Percentiles rank a stretch among this genome's conserved stretches.
phyloP scores from a whole-genome alignment of 192 early-diverging fungal species.

The Podila verticillata region DNA sequence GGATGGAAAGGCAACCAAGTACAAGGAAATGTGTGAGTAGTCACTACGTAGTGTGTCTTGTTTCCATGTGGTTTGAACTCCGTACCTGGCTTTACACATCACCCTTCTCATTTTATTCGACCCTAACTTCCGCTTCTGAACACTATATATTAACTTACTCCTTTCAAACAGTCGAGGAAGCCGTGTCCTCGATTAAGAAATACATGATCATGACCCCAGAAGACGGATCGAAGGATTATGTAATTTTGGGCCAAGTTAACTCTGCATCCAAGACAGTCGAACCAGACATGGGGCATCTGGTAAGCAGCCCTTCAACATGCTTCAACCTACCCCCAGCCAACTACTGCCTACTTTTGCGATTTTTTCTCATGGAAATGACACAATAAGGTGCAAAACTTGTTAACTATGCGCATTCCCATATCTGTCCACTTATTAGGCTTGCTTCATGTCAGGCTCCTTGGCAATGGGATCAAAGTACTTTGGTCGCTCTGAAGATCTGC shows the following conservation, averaged over 20 bases:
- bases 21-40: constrained; percentile 46
- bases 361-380: constrained; percentile 11
- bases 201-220: constrained; percentile 36
- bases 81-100: neutral
- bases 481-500: constrained; percentile 40
- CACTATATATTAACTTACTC: constrained; percentile 10
- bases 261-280: constrained; percentile 15
- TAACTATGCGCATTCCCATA: neutral
- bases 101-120: neutral
- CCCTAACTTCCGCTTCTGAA: neutral
- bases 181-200: constrained; percentile 39
- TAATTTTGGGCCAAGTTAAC: constrained; percentile 22
- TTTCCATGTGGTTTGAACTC: neutral
- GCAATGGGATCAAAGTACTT: constrained; percentile 55
- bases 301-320: constrained; percentile 9
- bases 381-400: neutral
- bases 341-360: neutral
- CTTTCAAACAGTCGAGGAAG: constrained; percentile 28
- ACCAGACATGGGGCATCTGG: constrained; percentile 44
- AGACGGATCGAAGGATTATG: constrained; percentile 21
- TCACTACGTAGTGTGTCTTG: neutral
- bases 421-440: constrained; percentile 47
- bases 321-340: neutral
- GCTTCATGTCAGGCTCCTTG: constrained; percentile 63
- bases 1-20: constrained; percentile 39